A percentile compares a stretch with the other conserved stretches of the same genome.
phyloP scores from a whole-genome alignment of 1,284 basidiomycete species.

The Chalciporus sp. region DNA sequence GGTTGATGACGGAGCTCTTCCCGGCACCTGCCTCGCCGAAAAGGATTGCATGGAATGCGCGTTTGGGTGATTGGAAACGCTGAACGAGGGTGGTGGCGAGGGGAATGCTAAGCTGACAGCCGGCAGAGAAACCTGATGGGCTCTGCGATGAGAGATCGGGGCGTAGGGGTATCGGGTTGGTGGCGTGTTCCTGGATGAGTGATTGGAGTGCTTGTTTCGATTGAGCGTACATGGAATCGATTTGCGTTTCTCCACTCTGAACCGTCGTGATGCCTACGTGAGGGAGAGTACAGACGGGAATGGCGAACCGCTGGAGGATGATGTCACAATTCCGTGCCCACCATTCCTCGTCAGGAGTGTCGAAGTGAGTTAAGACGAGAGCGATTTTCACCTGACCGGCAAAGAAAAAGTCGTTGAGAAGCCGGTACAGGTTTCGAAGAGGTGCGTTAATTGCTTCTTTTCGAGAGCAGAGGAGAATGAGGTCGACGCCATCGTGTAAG shows the following conservation, averaged over 20 bases:
- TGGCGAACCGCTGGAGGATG: neutral
- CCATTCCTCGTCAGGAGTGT: conserved; percentile 13
- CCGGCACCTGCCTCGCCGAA: conserved; percentile 15
- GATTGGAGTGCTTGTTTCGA: conserved; percentile 3
- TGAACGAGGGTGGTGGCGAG: conserved; percentile 1
- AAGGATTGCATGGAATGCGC: conserved; percentile 7
- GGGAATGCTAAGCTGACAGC: neutral
- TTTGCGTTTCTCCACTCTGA: neutral
- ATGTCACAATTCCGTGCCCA: conserved; percentile 4
- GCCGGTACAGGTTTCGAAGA: conserved; percentile 2
- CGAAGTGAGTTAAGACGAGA: conserved; percentile 33
- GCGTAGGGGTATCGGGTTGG: neutral
- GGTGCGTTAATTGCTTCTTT: neutral
- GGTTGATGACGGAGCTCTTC: conserved; percentile 12
- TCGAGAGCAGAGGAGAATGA: conserved; percentile 10
- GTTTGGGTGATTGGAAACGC: neutral
- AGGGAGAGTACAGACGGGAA: conserved; percentile 4
- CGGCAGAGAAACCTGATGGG: neutral
- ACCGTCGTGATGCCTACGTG: conserved; percentile 11
- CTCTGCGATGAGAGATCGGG: neutral
- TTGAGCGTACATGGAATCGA: neutral
- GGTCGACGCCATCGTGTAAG: conserved; percentile 2
- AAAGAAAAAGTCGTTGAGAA: conserved; percentile 13
- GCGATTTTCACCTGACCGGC: conserved; percentile 27
- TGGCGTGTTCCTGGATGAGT: neutral